Conservation (phyloP, 177 flowering plant genomes). For the Vitis hybrid region DNA sequence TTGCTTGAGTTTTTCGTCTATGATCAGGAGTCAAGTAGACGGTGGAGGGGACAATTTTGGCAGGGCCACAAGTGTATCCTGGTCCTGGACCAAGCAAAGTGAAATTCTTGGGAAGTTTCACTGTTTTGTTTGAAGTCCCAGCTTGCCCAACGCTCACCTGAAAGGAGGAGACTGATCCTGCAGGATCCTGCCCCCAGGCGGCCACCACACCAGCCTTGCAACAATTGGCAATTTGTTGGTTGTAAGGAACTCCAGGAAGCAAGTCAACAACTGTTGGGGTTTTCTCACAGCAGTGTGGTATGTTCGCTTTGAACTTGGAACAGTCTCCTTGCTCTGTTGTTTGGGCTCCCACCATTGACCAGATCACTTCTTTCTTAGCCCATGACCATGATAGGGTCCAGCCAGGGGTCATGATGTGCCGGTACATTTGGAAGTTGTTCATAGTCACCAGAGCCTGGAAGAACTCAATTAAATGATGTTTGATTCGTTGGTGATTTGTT, state of each 20-base stretch:
- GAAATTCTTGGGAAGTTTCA: constrained; percentile 61
- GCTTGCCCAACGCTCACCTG: constrained; percentile 67
- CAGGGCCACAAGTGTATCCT: constrained; percentile 74
- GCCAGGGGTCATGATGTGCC: constrained; percentile 65
- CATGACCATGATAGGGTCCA: constrained; percentile 80
- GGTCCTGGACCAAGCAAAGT: constrained; percentile 68
- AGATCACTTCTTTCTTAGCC: constrained; percentile 79
- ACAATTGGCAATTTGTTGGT: constrained; percentile 60
- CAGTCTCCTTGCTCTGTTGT: constrained; percentile 83
- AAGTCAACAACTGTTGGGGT: constrained; percentile 62
- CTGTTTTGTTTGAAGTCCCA: constrained; percentile 70
- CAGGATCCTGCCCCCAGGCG: constrained; percentile 69
- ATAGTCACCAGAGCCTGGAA: constrained; percentile 65
- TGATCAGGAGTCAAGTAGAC: constrained; percentile 50
- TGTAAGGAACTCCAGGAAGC: constrained; percentile 73
- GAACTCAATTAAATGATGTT: not conserved
- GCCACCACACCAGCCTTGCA: constrained; percentile 70
- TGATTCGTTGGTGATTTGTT: no score
- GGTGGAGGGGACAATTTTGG: constrained; percentile 57
- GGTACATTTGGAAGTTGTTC: constrained; percentile 69
- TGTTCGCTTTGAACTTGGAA: constrained; percentile 67
- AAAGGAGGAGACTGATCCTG: constrained; percentile 51
- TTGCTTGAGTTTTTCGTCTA: constrained; percentile 64
- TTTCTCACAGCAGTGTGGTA: constrained; percentile 71
- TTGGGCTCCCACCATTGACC: constrained; percentile 79